Base-by-base conservation (phyloP, 2,329 filamentous ascomycete species). In the Penicillium fuscoglaucum region DNA sequence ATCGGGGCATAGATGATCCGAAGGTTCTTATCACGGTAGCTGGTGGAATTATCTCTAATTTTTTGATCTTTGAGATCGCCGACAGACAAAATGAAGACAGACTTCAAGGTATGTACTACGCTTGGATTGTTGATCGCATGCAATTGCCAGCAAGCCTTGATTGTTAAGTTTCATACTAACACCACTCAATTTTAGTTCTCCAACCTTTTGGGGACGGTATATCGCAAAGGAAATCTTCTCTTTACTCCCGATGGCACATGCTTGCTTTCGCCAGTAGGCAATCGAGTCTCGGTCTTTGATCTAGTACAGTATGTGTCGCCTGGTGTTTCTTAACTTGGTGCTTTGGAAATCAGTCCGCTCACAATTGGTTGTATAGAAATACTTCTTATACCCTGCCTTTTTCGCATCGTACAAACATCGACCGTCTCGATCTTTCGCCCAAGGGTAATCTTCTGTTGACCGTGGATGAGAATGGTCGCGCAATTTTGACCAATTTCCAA, bases 241-340 rank as follows among this genome's bases (percentile, higher is more conserved):
- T 99, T 96, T 82, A 96, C 91, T 70, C 91, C 93, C 61, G 93
- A 99, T 84, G 96, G 96, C 74, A 95, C 91, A 70, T 93, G 91
- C 79, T 84, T 99, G 65, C 90, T 96, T 71, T 99, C 95, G 45
- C 96, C 95, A 8, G 95, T 99, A 53, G 95, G 95, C 73, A 99
- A 98, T 79, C 84, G 92, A 72, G 92, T 99, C 61, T 91, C 93
- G 1, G 90, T 98, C 53, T 99, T 99, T 77, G 93, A 99, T 74
- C 83, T 99, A 46, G 90, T 97, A 70, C 93, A 98, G 92, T 96
- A 84, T 70, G 67, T 66, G 8, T 56, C 33, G 19, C 33, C 19
- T 13, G 24, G 45, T n/a, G 33, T 10, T 12, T 13, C 21, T 19
- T 28, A 0, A 2, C 17, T 45, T 19, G 5, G n/a, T n/a, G 31